Base-by-base conservation (phyloP, 192 early-diverging fungal genomes). In the Coemansia sp. region DNA sequence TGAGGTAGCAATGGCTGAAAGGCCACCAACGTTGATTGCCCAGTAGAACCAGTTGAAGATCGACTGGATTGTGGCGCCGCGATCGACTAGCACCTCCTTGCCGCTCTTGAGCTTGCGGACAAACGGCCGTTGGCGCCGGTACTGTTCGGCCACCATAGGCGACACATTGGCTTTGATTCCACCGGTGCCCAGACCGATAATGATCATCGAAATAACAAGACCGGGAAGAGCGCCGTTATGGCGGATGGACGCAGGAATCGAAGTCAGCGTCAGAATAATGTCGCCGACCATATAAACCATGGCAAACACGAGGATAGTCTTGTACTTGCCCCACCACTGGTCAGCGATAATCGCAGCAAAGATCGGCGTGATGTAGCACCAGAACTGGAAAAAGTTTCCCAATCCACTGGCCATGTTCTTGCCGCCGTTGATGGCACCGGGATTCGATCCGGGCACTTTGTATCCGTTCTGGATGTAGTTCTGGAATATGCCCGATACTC, bases 21-120 rank as follows among this genome's bases (percentile, higher is more conserved):
- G 78, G 24, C 72, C 21, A 56, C 86, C 86, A 23, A 87, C 69
- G 70, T 87, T 87, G 73, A 87, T 85, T 23, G 77, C 64, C 86
- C 85, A 85, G 77, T 93, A 93, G 72, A 92, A 92, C 86, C 84
- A 89, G 71, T 88, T 88, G 78, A 92, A 92, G 51, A 91, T 88
- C 43, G 77, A 83, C 75, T 92, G 88, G 56, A 87, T 73, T 0
- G 90, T 90, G 51, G 87, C 75, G 63, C 70, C 68, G 34, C 88
- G 87, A 59, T 86, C 85, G 8, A 90, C 84, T 45, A 89, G 84
- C 26, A 89, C 89, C 39, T 72, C 67, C 20, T 58, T 58, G 0
- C 87, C 88, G 5, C 63, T 83, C 36, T 79, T 78, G 11, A 79
- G 68, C 20, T 73, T 85, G 41, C 73, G 85, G 41, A 89, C 78